Conservation (phyloP, 2,329 filamentous ascomycete species). For the Microcyclospora pomicola region DNA sequence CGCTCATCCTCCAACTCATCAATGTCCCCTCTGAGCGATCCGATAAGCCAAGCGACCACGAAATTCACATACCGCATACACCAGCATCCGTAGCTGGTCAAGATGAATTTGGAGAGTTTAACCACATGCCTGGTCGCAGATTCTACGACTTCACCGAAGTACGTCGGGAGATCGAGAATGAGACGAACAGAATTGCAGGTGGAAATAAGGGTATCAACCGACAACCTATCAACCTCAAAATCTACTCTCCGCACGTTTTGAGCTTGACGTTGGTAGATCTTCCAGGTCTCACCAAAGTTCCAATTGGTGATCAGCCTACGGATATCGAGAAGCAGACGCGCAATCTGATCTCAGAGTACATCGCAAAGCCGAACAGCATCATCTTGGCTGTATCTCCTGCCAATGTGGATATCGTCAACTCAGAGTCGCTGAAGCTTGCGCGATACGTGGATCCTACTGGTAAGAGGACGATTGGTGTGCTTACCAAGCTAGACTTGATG, state of each 20-base stretch:
- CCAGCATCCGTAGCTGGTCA: constrained; percentile 57
- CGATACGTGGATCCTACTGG: constrained; percentile 93
- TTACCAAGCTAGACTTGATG: constrained; percentile 97
- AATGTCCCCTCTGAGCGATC: constrained; percentile 68
- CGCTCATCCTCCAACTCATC: constrained; percentile 94
- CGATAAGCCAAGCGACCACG: constrained; percentile 53
- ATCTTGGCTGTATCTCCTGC: constrained; percentile 91
- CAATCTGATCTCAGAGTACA: constrained; percentile 93
- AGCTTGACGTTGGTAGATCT: constrained; percentile 94
- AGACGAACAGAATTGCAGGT: constrained; percentile 86
- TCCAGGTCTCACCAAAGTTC: constrained; percentile 89
- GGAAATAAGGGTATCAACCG: constrained; percentile 98
- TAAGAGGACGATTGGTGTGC: constrained; percentile 84
- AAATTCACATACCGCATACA: constrained; percentile 57
- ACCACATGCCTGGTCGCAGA: constrained; percentile 78
- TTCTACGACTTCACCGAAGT: constrained; percentile 89
- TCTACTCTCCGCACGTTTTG: constrained; percentile 92
- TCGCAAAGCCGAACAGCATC: constrained; percentile 97
- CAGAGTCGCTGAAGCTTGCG: constrained; percentile 89
- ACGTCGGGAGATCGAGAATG: constrained; percentile 91
- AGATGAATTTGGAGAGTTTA: constrained; percentile 84
- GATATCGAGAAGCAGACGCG: constrained; percentile 98
- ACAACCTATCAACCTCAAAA: constrained; percentile 94
- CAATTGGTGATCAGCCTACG: constrained; percentile 90
- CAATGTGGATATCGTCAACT: constrained; percentile 97